These are phyloP conservation scores for Linnemannia schmuckeri DNA, from an alignment of 192 early-diverging fungal species.

Conservation along the genomic window DNA sequence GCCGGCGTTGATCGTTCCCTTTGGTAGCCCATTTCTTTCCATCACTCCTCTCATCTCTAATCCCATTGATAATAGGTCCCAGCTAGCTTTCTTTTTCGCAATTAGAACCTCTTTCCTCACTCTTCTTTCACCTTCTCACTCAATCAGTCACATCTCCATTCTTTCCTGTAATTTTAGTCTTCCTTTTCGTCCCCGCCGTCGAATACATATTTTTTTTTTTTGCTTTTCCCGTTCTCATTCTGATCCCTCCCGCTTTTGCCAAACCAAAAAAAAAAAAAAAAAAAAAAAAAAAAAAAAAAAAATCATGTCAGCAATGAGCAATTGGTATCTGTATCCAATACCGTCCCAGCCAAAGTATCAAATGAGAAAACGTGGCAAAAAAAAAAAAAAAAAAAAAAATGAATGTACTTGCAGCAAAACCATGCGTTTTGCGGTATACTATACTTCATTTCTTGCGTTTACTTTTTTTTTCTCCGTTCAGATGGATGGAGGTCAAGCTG, in stretches of 20 bases:
- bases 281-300: neutral
- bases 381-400: neutral
- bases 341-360: neutral
- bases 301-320: neutral
- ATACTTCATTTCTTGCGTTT: no score
- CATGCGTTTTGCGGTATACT: no score
- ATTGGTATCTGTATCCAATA: neutral
- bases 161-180: conserved; percentile 15
- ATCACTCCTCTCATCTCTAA: neutral
- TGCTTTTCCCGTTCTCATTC: neutral
- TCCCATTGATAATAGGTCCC: neutral
- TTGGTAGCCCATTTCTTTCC: neutral
- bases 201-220: neutral
- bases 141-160: neutral
- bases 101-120: neutral
- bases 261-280: neutral
- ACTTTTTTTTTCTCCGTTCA: no score
- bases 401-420: no score
- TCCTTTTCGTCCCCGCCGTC: neutral
- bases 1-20: conserved; percentile 2
- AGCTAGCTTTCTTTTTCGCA: neutral
- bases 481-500: no score
- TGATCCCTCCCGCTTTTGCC: neutral
- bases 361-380: neutral
- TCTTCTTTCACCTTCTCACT: neutral